Evolutionary conservation across 2,329 filamentous ascomycete species (phyloP), one percentile per base, ranked within the genome.

Genomic region (Colletotrichum sp.): DNA sequence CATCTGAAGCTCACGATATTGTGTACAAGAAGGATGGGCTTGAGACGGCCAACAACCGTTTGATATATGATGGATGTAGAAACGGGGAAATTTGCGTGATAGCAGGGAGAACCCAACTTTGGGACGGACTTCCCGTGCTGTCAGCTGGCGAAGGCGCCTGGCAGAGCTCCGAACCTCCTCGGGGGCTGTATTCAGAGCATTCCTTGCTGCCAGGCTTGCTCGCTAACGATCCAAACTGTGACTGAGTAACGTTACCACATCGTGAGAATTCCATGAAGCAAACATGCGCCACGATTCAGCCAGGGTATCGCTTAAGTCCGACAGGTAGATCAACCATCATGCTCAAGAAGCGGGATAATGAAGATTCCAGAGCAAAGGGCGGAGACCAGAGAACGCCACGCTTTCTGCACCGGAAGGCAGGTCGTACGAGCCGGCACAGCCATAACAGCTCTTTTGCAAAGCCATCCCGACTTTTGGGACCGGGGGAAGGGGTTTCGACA

Each of bases 271-370:
- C 22, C 13, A 16, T 6, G 27, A 22, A 60, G 66, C 27, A 18
- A 22, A 22, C 27, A 32, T 43, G 25, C n/a, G 13, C 32, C 32
- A 58, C 62, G 16, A 55, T 39, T 52, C 25, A 72, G 56, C 32
- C 30, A 28, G 58, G 27, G 18, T 39, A 34, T 72, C 69, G 73
- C 73, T 43, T 27, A 75, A 72, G 36, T 72, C 73, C 70, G 70
- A 62, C 9, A 15, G 25, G 39, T 30, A 73, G 58, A 74, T 64
- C 48, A 65, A 30, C 60, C 30, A n/a, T 10, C 58, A 65, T 48
- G 36, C 16, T 55, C 39, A 28, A 70, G 25, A 62, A n/a, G 56
- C 36, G n/a, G 52, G 34, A 52, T 27, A 36, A 62, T 52, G n/a
- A 52, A 25, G 27, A 52, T 52, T 52, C 15, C 30, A 58, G 12